These are phyloP conservation scores for Neospermospora avenae DNA, from an alignment of 2,329 filamentous ascomycete species.

Conservation along the genomic window DNA sequence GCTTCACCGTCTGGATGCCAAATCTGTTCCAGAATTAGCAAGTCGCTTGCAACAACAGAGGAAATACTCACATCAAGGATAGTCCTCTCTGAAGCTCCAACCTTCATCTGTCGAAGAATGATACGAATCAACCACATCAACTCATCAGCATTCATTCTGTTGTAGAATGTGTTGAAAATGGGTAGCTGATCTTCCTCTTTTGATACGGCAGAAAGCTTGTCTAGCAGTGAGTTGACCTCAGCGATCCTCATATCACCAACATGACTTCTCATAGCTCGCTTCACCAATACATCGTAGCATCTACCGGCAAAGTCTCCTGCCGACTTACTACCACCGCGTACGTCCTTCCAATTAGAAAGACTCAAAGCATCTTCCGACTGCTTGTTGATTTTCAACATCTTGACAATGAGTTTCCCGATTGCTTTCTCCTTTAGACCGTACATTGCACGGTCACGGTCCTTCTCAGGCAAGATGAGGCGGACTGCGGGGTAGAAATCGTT, in stretches of 20 bases:
- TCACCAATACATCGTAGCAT: slow-evolving; percentile 82
- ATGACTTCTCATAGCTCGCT: slow-evolving; percentile 71
- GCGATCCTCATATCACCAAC: slow-evolving; percentile 79
- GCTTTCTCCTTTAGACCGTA: slow-evolving; percentile 93
- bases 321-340: slow-evolving; percentile 57
- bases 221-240: slow-evolving; percentile 83
- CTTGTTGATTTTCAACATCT: slow-evolving; percentile 86
- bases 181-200: slow-evolving; percentile 82
- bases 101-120: slow-evolving; percentile 73
- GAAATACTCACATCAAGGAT: slow-evolving; percentile 57
- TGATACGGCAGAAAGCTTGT: slow-evolving; percentile 69
- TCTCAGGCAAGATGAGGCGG: slow-evolving; percentile 86
- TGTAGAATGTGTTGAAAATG: slow-evolving; percentile 81
- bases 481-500: slow-evolving; percentile 91
- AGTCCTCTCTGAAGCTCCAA: slow-evolving; percentile 81
- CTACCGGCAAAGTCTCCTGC: slow-evolving; percentile 91
- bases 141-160: slow-evolving; percentile 89
- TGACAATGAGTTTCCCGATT: slow-evolving; percentile 87
- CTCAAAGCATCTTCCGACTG: slow-evolving; percentile 85
- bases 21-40: slow-evolving; percentile 51
- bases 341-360: slow-evolving; percentile 87
- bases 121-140: slow-evolving; percentile 94
- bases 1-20: slow-evolving; percentile 78
- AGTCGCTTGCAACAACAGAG: background rate
- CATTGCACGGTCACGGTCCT: slow-evolving; percentile 86